These are phyloP conservation scores for Leptomonas pyrrhocoris DNA, from an alignment of 208 protist genomes.

Conservation along the genomic window DNA sequence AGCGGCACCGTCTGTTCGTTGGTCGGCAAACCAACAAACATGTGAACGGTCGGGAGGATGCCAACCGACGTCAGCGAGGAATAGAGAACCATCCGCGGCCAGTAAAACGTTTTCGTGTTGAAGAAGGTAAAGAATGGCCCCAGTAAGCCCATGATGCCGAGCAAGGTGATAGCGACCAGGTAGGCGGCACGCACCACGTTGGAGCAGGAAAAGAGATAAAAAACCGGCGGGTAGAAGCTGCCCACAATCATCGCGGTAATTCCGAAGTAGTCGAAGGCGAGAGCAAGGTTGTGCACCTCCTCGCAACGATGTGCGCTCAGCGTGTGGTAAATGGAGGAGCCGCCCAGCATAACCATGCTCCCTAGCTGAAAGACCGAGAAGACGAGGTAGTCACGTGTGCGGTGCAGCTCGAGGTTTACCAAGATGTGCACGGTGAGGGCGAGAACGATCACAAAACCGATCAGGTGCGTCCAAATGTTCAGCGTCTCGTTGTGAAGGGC, in stretches of 20 bases:
- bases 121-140: constrained; percentile 76
- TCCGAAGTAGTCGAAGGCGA: constrained; percentile 83
- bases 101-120: constrained; percentile 42
- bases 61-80: constrained; percentile 69
- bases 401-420: constrained; percentile 39
- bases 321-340: constrained; percentile 77
- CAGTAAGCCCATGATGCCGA: constrained; percentile 76
- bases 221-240: constrained; percentile 84
- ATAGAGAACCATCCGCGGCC: constrained; percentile 75
- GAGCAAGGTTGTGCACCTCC: constrained; percentile 53
- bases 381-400: constrained; percentile 43
- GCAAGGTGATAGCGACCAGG: constrained; percentile 57
- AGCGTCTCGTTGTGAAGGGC: constrained; percentile 86
- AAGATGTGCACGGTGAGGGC: constrained; percentile 44
- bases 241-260: constrained; percentile 83
- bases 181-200: constrained; percentile 65
- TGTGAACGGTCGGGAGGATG: constrained; percentile 70
- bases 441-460: constrained; percentile 74
- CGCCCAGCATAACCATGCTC: constrained; percentile 74
- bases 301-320: constrained; percentile 64
- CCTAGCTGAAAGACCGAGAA: constrained; percentile 74
- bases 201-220: constrained; percentile 78
- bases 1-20: constrained; percentile 45
- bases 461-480: constrained; percentile 85
- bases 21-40: constrained; percentile 50